These are phyloP conservation scores for Pisolithus sp. DNA, from an alignment of 768 basidiomycete genomes.

Conservation along the genomic window DNA sequence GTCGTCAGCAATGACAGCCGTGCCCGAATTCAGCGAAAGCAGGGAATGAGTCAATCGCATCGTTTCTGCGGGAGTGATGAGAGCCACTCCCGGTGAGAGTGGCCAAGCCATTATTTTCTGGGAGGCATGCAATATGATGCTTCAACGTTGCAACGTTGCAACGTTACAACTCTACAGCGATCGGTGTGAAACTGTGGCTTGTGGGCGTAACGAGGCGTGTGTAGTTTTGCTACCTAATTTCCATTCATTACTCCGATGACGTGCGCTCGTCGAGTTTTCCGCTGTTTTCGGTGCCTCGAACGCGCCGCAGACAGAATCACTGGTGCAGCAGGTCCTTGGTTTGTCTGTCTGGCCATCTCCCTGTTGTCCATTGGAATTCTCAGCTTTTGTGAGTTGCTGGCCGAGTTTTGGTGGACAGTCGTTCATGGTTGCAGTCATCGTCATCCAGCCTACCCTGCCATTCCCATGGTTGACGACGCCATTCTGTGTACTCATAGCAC, in stretches of 20 bases:
- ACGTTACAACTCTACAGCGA: too few species aligned
- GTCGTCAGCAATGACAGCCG: too few species aligned
- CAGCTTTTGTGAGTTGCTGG: slow-evolving; percentile 66
- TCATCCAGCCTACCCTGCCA: slow-evolving; percentile 62
- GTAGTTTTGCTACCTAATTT: too few species aligned
- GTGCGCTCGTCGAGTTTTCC: slow-evolving; percentile 33
- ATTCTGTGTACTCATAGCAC: slow-evolving; percentile 63
- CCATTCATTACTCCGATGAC: slow-evolving; percentile 11
- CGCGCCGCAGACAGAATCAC: slow-evolving; percentile 71
- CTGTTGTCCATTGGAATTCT: slow-evolving; percentile 64
- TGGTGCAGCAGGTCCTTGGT: slow-evolving; percentile 87
- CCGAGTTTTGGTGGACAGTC: not conserved
- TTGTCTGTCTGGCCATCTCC: slow-evolving; percentile 72
- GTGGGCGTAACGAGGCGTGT: too few species aligned
- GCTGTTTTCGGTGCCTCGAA: slow-evolving; percentile 66
- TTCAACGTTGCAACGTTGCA: too few species aligned
- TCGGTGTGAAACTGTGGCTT: too few species aligned
- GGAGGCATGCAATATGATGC: too few species aligned
- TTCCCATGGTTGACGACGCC: slow-evolving; percentile 57
- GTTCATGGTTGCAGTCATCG: slow-evolving; percentile 52
- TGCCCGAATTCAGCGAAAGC: too few species aligned
- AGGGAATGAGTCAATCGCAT: too few species aligned
- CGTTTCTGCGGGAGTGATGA: too few species aligned
- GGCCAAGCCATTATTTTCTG: too few species aligned
- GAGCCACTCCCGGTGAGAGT: too few species aligned